Evolutionary conservation across 768 basidiomycete genomes (phyloP).

Genomic region (Phlegmacium glaucopus): DNA sequence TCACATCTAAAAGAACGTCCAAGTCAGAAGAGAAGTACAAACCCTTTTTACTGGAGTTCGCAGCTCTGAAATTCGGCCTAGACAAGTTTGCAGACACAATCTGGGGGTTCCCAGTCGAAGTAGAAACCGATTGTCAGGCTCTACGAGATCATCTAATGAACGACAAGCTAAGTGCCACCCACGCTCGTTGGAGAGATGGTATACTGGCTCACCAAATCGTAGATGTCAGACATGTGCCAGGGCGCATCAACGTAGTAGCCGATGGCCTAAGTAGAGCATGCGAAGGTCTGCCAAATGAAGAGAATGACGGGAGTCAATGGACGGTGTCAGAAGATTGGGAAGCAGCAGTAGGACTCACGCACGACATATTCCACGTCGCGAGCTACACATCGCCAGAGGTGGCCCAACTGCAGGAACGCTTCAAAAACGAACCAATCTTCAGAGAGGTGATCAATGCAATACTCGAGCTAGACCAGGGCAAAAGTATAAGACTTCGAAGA

Average conservation of each 20-base stretch:
- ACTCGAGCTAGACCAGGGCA: conserved; percentile 10
- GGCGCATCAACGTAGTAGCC: conserved; percentile 13
- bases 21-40: conserved; percentile 24
- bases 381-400: background rate
- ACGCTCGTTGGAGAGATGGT: conserved; percentile 29
- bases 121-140: conserved; percentile 32
- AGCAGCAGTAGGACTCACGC: conserved; percentile 6
- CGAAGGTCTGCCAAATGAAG: conserved; percentile 9
- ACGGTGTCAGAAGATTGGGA: conserved; percentile 22
- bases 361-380: conserved; percentile 13
- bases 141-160: conserved; percentile 23
- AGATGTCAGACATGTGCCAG: conserved; percentile 16
- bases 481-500: conserved; percentile 4
- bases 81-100: conserved; percentile 25
- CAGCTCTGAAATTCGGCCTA: no score
- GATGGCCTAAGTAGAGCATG: conserved; percentile 22
- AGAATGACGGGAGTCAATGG: conserved; percentile 25
- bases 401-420: conserved; percentile 7
- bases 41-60: conserved; percentile 29
- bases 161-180: conserved; percentile 23
- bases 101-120: conserved; percentile 23
- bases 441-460: conserved; percentile 1
- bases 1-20: conserved; percentile 30
- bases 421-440: conserved; percentile 16
- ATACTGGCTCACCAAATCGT: conserved; percentile 19